Evolutionary conservation across 2,329 filamentous ascomycete species (phyloP), one percentile per base, ranked within the genome.

Genomic region (Penicillium sclerotigenum): DNA sequence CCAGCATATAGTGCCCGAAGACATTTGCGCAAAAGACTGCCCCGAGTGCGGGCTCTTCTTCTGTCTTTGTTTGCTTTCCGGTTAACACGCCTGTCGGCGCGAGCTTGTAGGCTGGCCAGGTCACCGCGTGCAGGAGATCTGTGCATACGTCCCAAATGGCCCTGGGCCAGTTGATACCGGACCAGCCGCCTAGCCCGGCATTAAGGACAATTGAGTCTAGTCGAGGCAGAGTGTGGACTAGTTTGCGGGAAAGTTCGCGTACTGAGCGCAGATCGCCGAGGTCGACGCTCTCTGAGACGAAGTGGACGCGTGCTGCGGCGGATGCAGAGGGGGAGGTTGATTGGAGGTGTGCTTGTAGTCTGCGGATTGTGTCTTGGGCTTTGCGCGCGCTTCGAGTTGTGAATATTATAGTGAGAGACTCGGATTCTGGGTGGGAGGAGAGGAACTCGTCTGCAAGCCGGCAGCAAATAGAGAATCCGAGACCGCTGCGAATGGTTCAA

Each of bases 1-100:
- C 84, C 24, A 99, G 84, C 68, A 97, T 77, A 71, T 99, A 97
- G 76, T 99, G 94, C 0, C 94, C 94, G 70, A 99, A 97, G 29
- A 96, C 83, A 69, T 97, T 97, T 47, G 93, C 88, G 71, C 87
- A 88, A 71, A 97, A 99, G 18, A 96, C 85, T 63, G 90, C 82
- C 3, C 91, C 92, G 0, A 99, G 77, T 5, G 79, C 76, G 0
- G 87, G 86, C 56, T 86, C 83, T 16, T 75, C 65, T 3, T 56
- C 51, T 5, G 47, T 41, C 4, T 54, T 52, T 10, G 73, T 68
- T 69, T 91, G 81, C 9, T 76, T 73, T 58, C 77, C 76, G n/a
- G 83, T 77, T 0, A 82, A 56, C 56, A 79, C 75, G 24, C 87
- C 87, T 3, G 80, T 69, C 14, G 79, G 73, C 4, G 87, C 81